Conservation (phyloP, 2,329 filamentous ascomycete species). For the Aspergillus novofumigatus region DNA sequence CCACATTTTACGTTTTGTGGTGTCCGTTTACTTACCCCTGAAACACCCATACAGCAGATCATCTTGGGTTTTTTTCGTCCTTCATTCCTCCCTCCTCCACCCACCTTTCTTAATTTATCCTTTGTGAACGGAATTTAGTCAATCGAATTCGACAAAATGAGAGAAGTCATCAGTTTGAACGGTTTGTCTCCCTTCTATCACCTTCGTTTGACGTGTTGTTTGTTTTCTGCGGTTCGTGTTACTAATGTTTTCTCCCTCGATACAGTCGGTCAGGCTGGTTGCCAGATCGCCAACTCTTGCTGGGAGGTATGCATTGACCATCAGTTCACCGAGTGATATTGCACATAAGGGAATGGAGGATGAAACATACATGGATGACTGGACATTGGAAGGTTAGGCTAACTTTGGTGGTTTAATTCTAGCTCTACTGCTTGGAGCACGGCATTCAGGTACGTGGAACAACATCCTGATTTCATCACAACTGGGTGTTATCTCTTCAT, state of each 20-base stretch:
- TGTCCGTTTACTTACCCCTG: slow-evolving; percentile 23
- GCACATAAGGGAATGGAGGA: not conserved
- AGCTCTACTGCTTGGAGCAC: slow-evolving; percentile 99
- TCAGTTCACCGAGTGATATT: not conserved
- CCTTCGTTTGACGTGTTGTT: slow-evolving; percentile 12
- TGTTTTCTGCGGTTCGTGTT: slow-evolving; percentile 20
- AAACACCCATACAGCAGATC: slow-evolving; percentile 21
- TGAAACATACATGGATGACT: slow-evolving; percentile 7
- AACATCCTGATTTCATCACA: slow-evolving; percentile 8
- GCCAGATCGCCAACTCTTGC: slow-evolving; percentile 99
- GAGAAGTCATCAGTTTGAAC: slow-evolving; percentile 99
- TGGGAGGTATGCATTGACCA: slow-evolving; percentile 80
- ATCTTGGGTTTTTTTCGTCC: slow-evolving; percentile 28
- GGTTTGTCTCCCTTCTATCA: slow-evolving; percentile 56
- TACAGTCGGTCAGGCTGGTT: slow-evolving; percentile 98
- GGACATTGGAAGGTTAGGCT: slow-evolving; percentile 19
- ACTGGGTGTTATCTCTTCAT: not conserved
- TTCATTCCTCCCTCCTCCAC: slow-evolving; percentile 27
- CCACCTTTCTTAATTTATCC: slow-evolving; percentile 24
- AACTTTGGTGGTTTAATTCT: slow-evolving; percentile 31
- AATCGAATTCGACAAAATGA: slow-evolving; percentile 63
- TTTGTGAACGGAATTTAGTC: slow-evolving; percentile 9
- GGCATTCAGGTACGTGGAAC: slow-evolving; percentile 80
- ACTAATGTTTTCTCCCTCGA: slow-evolving; percentile 17
- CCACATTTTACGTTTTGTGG: slow-evolving; percentile 3